These are phyloP conservation scores for Lentinus brumalis DNA, from an alignment of 768 basidiomycete genomes.

Conservation along the genomic window DNA sequence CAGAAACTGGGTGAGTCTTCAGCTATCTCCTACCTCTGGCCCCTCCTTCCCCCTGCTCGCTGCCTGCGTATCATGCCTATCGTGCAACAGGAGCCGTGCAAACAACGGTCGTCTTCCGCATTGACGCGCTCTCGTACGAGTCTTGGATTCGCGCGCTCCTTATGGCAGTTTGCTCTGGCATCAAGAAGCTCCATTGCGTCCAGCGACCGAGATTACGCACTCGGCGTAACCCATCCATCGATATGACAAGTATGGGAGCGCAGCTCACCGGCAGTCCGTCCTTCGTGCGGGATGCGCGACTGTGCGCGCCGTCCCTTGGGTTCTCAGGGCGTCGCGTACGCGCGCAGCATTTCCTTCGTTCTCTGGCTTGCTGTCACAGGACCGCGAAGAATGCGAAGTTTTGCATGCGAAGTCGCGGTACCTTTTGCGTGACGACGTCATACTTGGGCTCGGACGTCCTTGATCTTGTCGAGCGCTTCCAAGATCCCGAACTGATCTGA, in stretches of 20 bases:
- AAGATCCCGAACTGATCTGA: too few species aligned
- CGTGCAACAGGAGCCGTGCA: not conserved
- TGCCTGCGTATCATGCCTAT: not conserved
- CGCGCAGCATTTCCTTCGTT: too few species aligned
- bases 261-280: slow-evolving; percentile 7
- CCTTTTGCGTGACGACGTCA: too few species aligned
- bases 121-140: slow-evolving; percentile 10
- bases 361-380: too few species aligned
- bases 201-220: slow-evolving; percentile 12
- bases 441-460: too few species aligned
- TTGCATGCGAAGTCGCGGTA: too few species aligned
- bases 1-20: slow-evolving; percentile 78
- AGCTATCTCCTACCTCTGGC: not conserved
- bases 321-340: too few species aligned
- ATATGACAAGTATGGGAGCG: slow-evolving; percentile 9
- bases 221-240: slow-evolving; percentile 15
- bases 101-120: slow-evolving; percentile 2
- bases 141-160: slow-evolving; percentile 16
- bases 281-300: not conserved
- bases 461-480: too few species aligned
- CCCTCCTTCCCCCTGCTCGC: not conserved
- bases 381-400: too few species aligned
- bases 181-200: too few species aligned
- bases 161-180: too few species aligned
- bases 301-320: not conserved